Base-by-base conservation (phyloP, 2,329 filamentous ascomycete genomes). In the Fusarium sulawesiense region DNA sequence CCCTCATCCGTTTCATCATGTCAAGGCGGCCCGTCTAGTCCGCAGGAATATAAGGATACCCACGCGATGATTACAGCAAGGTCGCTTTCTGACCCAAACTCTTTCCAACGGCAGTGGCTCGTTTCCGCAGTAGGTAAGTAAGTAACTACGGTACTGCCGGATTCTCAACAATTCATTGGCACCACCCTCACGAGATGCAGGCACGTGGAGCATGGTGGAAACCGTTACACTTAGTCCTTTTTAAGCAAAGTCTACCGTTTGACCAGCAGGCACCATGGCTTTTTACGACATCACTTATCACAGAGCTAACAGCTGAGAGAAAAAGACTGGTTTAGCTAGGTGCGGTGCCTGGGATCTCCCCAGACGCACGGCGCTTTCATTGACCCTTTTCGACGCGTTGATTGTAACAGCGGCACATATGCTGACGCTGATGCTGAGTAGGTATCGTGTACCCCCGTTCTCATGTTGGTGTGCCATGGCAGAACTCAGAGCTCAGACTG, bases 141-240 rank as follows among this genome's bases (percentile, higher is more conserved):
- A 18, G 34, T 37, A 37, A 18, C 18, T 37, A 55, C 25, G 8
- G 25, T 9, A 25, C 64, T 56, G 54, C 61, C 55, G 54, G 54
- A 20, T 40, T 23, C 37, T 50, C 41, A 47, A 48, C 30, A 44
- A 46, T 30, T 45, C 64, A 64, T 64, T 68, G 65, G 60, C 68
- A 69, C 67, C 60, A 64, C 59, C 62, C 55, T 60, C 60, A 34
- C 13, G 44, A 54, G n/a, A 53, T 51, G 42, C 63, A 70, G 65
- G 67, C 72, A 71, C 72, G 67, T 73, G 72, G 72, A 66, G 64
- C 53, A 65, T 64, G 49, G 59, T 63, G 67, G 56, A 68, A 74
- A 70, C 70, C 63, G 70, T 73, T 73, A 41, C 57, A 56, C 60
- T 62, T 73, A 55, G 50, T 65, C 72, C 62, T 45, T 51, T 71